phyloP scores from a whole-genome alignment of 2,329 filamentous ascomycete species.

The Botryotinia convoluta region DNA sequence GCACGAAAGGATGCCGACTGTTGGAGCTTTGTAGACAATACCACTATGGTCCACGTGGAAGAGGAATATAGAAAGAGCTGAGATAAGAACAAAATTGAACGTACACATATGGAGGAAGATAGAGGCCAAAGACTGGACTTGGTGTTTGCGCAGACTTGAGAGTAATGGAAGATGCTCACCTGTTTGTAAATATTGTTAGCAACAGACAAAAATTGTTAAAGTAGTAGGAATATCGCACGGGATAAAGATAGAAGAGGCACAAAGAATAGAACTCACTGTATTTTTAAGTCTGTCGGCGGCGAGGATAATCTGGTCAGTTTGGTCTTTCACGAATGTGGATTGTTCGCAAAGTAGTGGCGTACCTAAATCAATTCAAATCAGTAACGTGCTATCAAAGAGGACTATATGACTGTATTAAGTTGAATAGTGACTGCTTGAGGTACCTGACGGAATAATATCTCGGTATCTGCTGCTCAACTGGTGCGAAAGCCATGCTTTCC shows the following conservation, averaged over 20 bases:
- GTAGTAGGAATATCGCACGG: neutral
- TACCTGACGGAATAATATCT: neutral
- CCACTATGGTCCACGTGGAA: neutral
- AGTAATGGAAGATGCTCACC: slow-evolving; percentile 1
- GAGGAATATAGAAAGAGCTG: too few relatives aligned
- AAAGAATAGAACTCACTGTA: neutral
- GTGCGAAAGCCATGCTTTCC: neutral
- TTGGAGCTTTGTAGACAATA: neutral
- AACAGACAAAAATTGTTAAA: neutral
- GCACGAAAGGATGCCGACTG: too few relatives aligned
- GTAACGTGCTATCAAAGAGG: too few relatives aligned
- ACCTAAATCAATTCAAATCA: neutral
- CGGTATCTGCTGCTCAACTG: neutral
- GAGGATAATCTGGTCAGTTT: neutral
- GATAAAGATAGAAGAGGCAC: neutral
- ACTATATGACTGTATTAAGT: too few relatives aligned
- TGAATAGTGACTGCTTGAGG: neutral
- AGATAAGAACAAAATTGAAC: neutral
- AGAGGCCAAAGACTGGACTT: neutral
- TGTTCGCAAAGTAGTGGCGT: neutral
- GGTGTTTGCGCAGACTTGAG: neutral
- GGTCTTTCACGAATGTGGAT: neutral
- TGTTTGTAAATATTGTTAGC: neutral
- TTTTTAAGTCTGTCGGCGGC: neutral
- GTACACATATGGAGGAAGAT: neutral